These are phyloP conservation scores for Lepiota venenata DNA, from an alignment of 768 basidiomycete species.

Conservation along the genomic window DNA sequence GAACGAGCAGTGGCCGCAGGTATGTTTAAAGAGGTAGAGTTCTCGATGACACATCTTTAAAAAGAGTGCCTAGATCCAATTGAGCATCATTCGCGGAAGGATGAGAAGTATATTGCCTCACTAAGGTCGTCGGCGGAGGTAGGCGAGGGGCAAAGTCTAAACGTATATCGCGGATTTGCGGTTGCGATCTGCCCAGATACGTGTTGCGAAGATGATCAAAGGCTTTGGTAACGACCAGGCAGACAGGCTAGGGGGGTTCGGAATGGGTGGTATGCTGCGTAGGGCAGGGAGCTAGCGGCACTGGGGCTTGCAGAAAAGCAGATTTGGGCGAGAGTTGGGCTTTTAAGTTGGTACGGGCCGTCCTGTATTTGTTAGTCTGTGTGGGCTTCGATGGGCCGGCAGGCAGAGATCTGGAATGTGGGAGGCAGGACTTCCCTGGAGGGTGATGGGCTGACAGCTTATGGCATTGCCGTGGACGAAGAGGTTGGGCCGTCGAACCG, in stretches of 20 bases:
- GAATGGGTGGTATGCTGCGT: background rate
- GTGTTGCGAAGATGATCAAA: slow-evolving; percentile 5
- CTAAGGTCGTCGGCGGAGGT: slow-evolving; percentile 52
- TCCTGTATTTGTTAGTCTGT: slow-evolving; percentile 9
- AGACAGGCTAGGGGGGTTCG: background rate
- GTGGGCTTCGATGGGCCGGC: background rate
- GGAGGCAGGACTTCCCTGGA: slow-evolving; percentile 2
- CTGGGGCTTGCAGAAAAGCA: slow-evolving; percentile 10
- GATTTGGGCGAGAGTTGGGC: slow-evolving; percentile 6
- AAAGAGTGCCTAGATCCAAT: slow-evolving; percentile 21
- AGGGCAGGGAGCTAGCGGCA: background rate
- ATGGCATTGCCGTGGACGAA: slow-evolving; percentile 11
- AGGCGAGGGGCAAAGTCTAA: slow-evolving; percentile 29
- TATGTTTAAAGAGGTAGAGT: slow-evolving; percentile 47
- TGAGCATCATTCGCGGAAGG: slow-evolving; percentile 16
- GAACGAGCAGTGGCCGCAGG: slow-evolving; percentile 57
- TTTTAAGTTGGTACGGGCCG: slow-evolving; percentile 11
- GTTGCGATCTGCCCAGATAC: slow-evolving; percentile 9
- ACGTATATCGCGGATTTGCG: slow-evolving; percentile 11
- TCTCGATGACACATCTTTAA: slow-evolving; percentile 60
- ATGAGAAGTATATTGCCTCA: slow-evolving; percentile 22
- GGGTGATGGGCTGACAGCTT: background rate
- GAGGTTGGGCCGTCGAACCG: slow-evolving; percentile 5
- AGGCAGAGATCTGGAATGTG: slow-evolving; percentile 10
- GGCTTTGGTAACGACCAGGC: background rate